Evolutionary conservation across 2,329 filamentous ascomycete genomes (phyloP), one percentile per base, ranked within the genome.

Genomic region (Fusarium chaquense): DNA sequence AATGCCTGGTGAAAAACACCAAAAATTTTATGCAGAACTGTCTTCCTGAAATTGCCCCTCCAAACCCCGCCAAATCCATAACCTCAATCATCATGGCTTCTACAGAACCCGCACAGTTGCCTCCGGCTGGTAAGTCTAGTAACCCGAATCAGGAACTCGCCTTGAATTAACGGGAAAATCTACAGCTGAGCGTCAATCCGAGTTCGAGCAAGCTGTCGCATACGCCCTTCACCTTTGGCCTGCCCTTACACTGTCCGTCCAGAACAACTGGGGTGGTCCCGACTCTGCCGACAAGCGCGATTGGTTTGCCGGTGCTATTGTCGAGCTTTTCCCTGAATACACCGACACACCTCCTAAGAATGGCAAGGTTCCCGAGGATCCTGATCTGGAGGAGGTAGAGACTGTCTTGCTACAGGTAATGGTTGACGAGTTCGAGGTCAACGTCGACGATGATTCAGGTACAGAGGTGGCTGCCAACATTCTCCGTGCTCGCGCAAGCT

Each of bases 341-440:
- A 81, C 82, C 59, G 79, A 82, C 56, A 70, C 77, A 12, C 72
- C 75, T 46, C 69, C 71, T 41, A 75, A 69, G 49, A 73, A 69
- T 52, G 72, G 65, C 65, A 76, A 65, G 70, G 76, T 65, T 58
- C 65, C 71, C 24, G 81, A 84, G 22, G 86, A 89, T 71, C 85
- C 92, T 13, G 92, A 97, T 73, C 83, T 87, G 20, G 89, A 91
- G 69, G 93, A 98, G 73, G 83, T 98, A 44, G 95, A 98, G 83
- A 87, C 91, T 41, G 89, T 97, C 53, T 84, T 98, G 49, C 84
- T 97, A 47, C 93, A 98, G 76, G 90, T 97, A 65, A 96, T 98
- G 91, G 87, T 92, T 67, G 96, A 98, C 82, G 96, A 99, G 81
- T 99, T 98, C 76, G 94, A 97, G 75, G 91, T 96, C 58, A 91